These are phyloP conservation scores for Oryza australiensis DNA, from an alignment of 176 grass and related monocot genomes.

Conservation along the genomic window DNA sequence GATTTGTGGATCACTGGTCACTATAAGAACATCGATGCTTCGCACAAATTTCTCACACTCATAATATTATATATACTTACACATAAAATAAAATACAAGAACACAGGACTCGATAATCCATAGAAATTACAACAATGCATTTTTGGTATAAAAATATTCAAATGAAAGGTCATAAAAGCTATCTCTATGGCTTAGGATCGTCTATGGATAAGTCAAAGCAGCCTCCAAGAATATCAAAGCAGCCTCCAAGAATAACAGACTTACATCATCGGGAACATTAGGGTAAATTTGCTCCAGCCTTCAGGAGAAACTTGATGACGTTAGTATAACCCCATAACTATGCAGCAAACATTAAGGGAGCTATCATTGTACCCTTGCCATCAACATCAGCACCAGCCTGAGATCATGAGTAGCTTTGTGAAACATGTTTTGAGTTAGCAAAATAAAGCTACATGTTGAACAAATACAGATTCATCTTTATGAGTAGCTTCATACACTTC, in stretches of 20 bases:
- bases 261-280: constrained; percentile 51
- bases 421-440: not conserved
- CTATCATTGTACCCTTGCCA: not conserved
- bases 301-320: constrained; percentile 32
- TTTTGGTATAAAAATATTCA: too few relatives aligned
- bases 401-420: constrained; percentile 7
- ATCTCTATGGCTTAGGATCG: too few relatives aligned
- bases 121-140: too few relatives aligned
- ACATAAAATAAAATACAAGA: too few relatives aligned
- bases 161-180: not conserved
- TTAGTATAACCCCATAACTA: constrained; percentile 27
- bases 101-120: too few relatives aligned
- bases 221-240: not conserved
- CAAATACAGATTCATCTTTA: constrained; percentile 18
- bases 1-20: too few relatives aligned
- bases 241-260: not conserved
- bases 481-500: constrained; percentile 54
- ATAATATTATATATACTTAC: too few relatives aligned
- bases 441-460: not conserved
- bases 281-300: constrained; percentile 51
- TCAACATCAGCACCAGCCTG: constrained; percentile 57
- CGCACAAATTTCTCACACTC: too few relatives aligned
- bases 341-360: constrained; percentile 30
- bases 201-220: not conserved
- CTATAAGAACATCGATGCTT: too few relatives aligned